phyloP scores from a whole-genome alignment of 2,329 filamentous ascomycete species.

The Hirsutella thompsonii region DNA sequence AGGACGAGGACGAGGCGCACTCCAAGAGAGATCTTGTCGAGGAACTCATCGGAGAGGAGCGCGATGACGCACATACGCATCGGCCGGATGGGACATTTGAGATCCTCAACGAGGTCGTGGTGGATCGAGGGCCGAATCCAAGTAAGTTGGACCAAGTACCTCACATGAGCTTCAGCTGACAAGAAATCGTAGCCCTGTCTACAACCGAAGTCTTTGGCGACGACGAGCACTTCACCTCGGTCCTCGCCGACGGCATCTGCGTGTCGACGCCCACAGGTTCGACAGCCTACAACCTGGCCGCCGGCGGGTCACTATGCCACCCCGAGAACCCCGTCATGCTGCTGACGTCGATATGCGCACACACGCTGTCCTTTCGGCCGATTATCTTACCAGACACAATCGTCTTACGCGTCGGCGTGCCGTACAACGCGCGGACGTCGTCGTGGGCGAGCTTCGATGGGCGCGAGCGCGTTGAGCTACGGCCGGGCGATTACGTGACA shows the following conservation, averaged over 20 bases:
- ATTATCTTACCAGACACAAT: slow-evolving; percentile 95
- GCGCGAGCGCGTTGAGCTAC: slow-evolving; percentile 69
- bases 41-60: slow-evolving; percentile 77
- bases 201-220: slow-evolving; percentile 87
- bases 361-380: slow-evolving; percentile 90
- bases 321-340: slow-evolving; percentile 95
- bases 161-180: not conserved
- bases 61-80: slow-evolving; percentile 75
- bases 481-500: slow-evolving; percentile 72
- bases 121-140: slow-evolving; percentile 86
- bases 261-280: slow-evolving; percentile 90
- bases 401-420: slow-evolving; percentile 84
- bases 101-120: slow-evolving; percentile 93
- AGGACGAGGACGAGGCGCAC: slow-evolving; percentile 23
- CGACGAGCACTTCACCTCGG: slow-evolving; percentile 87
- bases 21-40: slow-evolving; percentile 62
- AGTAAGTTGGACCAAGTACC: slow-evolving; percentile 41
- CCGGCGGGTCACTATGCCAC: slow-evolving; percentile 89
- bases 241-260: slow-evolving; percentile 86
- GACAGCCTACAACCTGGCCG: slow-evolving; percentile 90
- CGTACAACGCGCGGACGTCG: slow-evolving; percentile 77
- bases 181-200: slow-evolving; percentile 58
- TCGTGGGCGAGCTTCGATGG: slow-evolving; percentile 99
- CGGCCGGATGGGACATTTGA: slow-evolving; percentile 72
- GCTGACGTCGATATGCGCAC: slow-evolving; percentile 85